These are phyloP conservation scores for Monosporozyma servazzii DNA, from an alignment of 805 yeast species.

Conservation along the genomic window DNA sequence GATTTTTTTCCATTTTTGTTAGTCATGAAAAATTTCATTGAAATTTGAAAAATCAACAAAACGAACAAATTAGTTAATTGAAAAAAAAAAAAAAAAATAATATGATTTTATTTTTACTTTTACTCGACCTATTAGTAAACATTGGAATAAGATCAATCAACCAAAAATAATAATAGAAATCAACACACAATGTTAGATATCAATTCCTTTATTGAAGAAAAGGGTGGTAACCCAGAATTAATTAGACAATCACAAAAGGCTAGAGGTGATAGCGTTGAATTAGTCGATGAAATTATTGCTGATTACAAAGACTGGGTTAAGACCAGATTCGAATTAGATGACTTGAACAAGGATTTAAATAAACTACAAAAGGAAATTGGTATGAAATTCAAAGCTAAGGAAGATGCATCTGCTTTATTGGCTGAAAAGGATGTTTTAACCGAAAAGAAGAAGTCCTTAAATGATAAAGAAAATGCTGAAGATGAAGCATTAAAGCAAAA, in stretches of 20 bases:
- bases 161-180: neutral
- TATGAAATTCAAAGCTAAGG: slow-evolving; percentile 84
- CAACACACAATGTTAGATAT: slow-evolving; percentile 73
- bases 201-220: slow-evolving; percentile 83
- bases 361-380: slow-evolving; percentile 91
- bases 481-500: slow-evolving; percentile 67
- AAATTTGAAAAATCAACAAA: too few relatives aligned
- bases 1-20: too few relatives aligned
- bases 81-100: neutral
- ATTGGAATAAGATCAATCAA: neutral
- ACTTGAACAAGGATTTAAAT: slow-evolving; percentile 78
- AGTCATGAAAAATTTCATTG: neutral
- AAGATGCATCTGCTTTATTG: slow-evolving; percentile 79
- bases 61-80: too few relatives aligned
- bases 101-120: neutral
- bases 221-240: slow-evolving; percentile 90
- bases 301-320: slow-evolving; percentile 91
- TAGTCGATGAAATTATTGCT: slow-evolving; percentile 88
- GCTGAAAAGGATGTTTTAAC: slow-evolving; percentile 70
- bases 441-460: slow-evolving; percentile 57
- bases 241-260: slow-evolving; percentile 85
- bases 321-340: slow-evolving; percentile 84
- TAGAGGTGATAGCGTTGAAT: slow-evolving; percentile 88
- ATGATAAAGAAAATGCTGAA: slow-evolving; percentile 65
- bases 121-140: neutral